Evolutionary conservation across 2,329 filamentous ascomycete genomes (phyloP).

Genomic region (Penicillium hordei): DNA sequence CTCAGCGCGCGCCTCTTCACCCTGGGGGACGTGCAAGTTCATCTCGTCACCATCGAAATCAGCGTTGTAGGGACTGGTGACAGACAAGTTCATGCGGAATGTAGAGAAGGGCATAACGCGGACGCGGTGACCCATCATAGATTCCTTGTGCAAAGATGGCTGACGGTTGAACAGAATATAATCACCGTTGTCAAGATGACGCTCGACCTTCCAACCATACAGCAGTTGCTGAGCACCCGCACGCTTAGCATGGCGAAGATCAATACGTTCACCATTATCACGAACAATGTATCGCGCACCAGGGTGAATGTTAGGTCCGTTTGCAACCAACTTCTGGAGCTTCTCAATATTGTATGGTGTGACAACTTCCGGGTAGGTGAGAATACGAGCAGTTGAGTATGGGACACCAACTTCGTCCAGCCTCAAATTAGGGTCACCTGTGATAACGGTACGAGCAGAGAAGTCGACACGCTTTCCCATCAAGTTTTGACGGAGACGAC

Average conservation of each 20-base stretch:
- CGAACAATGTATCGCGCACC: conserved; percentile 96
- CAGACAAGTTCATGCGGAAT: conserved; percentile 94
- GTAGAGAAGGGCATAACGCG: conserved; percentile 99
- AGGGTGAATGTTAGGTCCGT: conserved; percentile 91
- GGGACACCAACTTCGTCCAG: conserved; percentile 97
- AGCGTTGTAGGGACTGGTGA: conserved; percentile 98
- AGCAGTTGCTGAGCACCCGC: conserved; percentile 78
- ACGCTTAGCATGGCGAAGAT: conserved; percentile 88
- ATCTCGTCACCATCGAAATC: conserved; percentile 99
- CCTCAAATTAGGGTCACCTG: conserved; percentile 93
- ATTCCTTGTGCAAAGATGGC: conserved; percentile 97
- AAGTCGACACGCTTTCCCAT: conserved; percentile 99
- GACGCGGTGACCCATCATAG: conserved; percentile 99
- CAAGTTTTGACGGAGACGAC: conserved; percentile 93
- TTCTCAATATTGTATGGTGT: conserved; percentile 97
- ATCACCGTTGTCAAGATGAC: conserved; percentile 92
- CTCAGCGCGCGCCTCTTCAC: conserved; percentile 93
- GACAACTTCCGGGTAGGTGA: conserved; percentile 96
- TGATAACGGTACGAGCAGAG: conserved; percentile 98
- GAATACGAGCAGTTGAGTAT: conserved; percentile 82
- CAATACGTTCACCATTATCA: conserved; percentile 88
- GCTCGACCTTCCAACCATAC: conserved; percentile 98
- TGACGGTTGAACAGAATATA: conserved; percentile 99
- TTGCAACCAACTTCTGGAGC: conserved; percentile 82
- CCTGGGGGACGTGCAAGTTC: conserved; percentile 99